phyloP scores from a whole-genome alignment of 306 rosid genomes.

The Cucurbita ficifolia region DNA sequence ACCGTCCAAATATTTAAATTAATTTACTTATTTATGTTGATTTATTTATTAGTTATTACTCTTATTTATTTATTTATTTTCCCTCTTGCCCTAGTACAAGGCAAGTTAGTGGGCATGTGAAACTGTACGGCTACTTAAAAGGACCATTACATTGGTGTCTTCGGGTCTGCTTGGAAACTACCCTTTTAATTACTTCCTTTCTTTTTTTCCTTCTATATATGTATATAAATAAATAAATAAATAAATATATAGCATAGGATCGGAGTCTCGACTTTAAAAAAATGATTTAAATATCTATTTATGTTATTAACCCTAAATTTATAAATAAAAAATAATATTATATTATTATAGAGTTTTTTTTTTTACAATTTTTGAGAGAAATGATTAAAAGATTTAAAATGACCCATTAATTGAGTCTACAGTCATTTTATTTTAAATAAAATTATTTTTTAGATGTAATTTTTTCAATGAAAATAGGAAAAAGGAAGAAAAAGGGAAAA shows the following conservation, averaged over 20 bases:
- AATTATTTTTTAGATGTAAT: background rate
- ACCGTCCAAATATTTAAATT: no score
- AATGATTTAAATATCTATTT: no score
- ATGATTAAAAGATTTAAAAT: no score
- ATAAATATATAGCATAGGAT: no score
- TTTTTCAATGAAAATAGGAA: background rate
- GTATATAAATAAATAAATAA: no score
- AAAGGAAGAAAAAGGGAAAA: background rate
- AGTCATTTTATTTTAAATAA: background rate
- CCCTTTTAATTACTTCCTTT: background rate
- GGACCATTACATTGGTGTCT: background rate
- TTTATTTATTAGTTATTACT: no score
- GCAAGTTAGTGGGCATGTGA: slow-evolving; percentile 3
- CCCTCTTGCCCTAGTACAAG: background rate
- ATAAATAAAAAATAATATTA: no score
- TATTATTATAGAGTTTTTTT: no score
- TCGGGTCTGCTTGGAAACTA: background rate
- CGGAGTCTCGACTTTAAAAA: no score
- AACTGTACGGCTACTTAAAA: background rate
- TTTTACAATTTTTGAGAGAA: no score
- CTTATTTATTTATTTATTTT: background rate
- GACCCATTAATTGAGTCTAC: background rate
- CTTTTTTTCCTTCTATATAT: background rate
- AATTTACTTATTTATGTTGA: no score
- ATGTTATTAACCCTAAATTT: no score